Evolutionary conservation across 75 land plant species (phyloP).

Genomic region (Cunninghamia lanceolata): DNA sequence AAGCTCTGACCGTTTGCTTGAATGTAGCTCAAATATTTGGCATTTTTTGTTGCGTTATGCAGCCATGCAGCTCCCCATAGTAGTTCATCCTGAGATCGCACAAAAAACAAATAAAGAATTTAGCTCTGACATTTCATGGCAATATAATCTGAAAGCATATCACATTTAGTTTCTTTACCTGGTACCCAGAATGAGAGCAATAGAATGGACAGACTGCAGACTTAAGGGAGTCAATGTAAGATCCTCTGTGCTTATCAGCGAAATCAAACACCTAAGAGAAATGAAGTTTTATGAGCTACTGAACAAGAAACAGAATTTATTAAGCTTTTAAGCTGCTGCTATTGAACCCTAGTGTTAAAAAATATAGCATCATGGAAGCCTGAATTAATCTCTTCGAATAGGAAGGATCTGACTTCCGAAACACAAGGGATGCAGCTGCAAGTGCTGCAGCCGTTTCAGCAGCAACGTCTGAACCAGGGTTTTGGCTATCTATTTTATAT

Average conservation of each 20-base stretch:
- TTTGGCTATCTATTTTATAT: conserved; percentile 52
- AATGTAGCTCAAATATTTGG: conserved; percentile 63
- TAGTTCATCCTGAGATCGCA: conserved; percentile 66
- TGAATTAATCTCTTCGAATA: conserved; percentile 58
- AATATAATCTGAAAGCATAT: background rate
- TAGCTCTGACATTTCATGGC: background rate
- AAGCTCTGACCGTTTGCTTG: conserved; percentile 57
- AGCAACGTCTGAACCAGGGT: conserved; percentile 93
- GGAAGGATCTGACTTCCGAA: conserved; percentile 48
- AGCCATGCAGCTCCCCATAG: conserved; percentile 98
- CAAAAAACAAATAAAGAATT: background rate
- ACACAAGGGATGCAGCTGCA: conserved; percentile 89
- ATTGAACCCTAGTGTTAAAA: background rate
- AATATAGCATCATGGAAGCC: conserved; percentile 58
- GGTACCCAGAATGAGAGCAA: conserved; percentile 84
- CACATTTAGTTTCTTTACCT: conserved; percentile 32
- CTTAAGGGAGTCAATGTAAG: conserved; percentile 68
- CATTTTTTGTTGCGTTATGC: conserved; percentile 66
- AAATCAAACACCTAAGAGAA: conserved; percentile 70
- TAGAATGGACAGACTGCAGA: conserved; percentile 79
- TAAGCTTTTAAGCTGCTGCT: background rate
- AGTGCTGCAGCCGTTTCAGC: conserved; percentile 95
- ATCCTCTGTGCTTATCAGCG: conserved; percentile 84
- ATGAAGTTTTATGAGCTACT: background rate
- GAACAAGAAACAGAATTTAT: background rate